These are phyloP conservation scores for Megacollybia platyphylla DNA, from an alignment of 1,284 basidiomycete species.

Conservation along the genomic window DNA sequence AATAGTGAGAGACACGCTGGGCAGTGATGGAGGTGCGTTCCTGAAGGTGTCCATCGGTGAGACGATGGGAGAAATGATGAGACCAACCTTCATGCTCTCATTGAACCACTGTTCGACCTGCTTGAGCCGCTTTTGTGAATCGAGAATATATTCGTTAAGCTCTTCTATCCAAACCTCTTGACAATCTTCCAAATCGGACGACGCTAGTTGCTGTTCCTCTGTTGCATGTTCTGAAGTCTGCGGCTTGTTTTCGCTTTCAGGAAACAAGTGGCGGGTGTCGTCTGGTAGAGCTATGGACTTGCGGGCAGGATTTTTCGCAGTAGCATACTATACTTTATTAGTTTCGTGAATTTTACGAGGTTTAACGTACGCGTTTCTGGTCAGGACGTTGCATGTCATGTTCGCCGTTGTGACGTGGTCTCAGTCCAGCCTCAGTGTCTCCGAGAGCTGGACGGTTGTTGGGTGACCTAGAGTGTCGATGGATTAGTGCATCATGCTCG, in stretches of 20 bases:
- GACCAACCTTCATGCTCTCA: slow-evolving; percentile 38
- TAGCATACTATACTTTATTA: neutral
- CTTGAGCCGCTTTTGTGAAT: slow-evolving; percentile 58
- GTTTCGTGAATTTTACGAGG: neutral
- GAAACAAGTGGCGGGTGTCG: slow-evolving; percentile 5
- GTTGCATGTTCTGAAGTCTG: slow-evolving; percentile 4
- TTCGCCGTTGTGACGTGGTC: slow-evolving; percentile 40
- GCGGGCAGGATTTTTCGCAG: slow-evolving; percentile 3
- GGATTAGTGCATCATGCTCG: slow-evolving; percentile 2
- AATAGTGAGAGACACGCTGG: slow-evolving; percentile 47
- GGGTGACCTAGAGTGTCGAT: neutral
- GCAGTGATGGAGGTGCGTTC: slow-evolving; percentile 55
- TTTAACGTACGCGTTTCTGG: slow-evolving; percentile 2
- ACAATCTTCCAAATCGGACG: slow-evolving; percentile 70
- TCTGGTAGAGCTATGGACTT: slow-evolving; percentile 4
- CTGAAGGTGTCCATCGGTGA: slow-evolving; percentile 20
- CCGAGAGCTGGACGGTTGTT: neutral
- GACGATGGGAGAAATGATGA: slow-evolving; percentile 1
- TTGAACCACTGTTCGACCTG: slow-evolving; percentile 64
- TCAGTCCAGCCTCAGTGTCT: slow-evolving; percentile 8
- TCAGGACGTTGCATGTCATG: slow-evolving; percentile 36
- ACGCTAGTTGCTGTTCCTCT: slow-evolving; percentile 39
- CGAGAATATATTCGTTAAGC: slow-evolving; percentile 50
- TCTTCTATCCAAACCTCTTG: slow-evolving; percentile 62
- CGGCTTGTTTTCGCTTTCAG: slow-evolving; percentile 4